Evolutionary conservation across 495 filamentous ascomycete genomes (phyloP), one percentile per base, ranked within the genome.

Genomic region (Tetracladium setigerum): DNA sequence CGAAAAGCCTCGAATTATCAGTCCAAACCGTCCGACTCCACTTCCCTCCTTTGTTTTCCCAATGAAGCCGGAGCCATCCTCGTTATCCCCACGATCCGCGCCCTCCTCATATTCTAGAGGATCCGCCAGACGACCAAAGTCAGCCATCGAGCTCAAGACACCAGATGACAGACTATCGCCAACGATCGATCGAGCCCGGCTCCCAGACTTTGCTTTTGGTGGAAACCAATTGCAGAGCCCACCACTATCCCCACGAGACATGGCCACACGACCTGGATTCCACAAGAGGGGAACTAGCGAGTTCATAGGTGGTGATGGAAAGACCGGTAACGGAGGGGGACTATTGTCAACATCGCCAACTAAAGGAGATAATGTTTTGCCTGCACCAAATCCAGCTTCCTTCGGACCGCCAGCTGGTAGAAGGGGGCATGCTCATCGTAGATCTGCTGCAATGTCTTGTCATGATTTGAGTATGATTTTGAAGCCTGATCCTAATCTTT

Each of bases 371-470:
- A 76, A 74, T 41, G 63, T 66, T 30, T 53, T 78, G 19, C 61
- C 72, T 50, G 61, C 72, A 27, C 67, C 74, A 31, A 68, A 65
- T n/a, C 65, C 70, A 30, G 63, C 65, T n/a, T 63, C 67, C 15
- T 53, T 61, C 24, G 71, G 69, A 6, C 74, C 70, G 36, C 60
- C 73, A 9, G 49, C 62, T 22, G 68, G 71, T 24, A 70, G 77
- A 46, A 76, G 85, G 56, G 79, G 86, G 15, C 89, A 95, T 66
- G 82, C 82, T 11, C 89, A 95, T 67, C 78, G 88, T 41, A 78
- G 89, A 47, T 94, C 87, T n/a, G 82, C 78, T 30, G 89, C 89
- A 1, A 81, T 95, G 10, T 92, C 88, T n/a, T 83, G 74, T 50
- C 81, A 89, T 49, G 89, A 95, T 65, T 62, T 94, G 4, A 81